Evolutionary conservation across 345 rosid genomes (phyloP), one percentile per base, ranked within the genome.

Genomic region (Acer negundo): DNA sequence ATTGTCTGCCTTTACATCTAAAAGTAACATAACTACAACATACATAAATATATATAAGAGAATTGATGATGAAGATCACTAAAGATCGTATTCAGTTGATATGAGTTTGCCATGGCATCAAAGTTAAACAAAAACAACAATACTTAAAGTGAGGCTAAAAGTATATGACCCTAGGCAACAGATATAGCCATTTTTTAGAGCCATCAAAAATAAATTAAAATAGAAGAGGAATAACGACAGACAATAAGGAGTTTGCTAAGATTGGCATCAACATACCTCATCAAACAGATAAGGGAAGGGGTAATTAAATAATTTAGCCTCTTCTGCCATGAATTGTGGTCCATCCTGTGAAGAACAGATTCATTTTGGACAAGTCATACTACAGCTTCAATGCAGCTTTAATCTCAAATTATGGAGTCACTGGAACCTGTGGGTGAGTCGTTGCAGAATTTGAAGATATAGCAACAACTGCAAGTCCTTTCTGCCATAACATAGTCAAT

Each of bases 401-500:
- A 84, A 65, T 78, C 75, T 80, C 83, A 81, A 87, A 79, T 75
- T 80, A 81, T 58, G 38, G 81, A 80, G 78, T 78, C 31, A 66
- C 19, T 72, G 77, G 79, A 81, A 93, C 97, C 97, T 95, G 98
- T 31, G 98, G 98, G 82, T 92, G 97, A 63, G 97, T 90, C 11
- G 75, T 81, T 2, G 87, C 82, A 79, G 97, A 95, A 73, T 93
- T 95, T 10, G 98, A 92, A 74, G 98, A 95, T 85, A 95, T 89
- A 24, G 95, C 97, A 87, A 89, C 91, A 83, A 90, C 94, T 62
- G 97, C 94, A 58, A 95, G 95, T 80, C 95, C 97, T 85, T 93
- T 92, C 97, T 93, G 92, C 87, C 83, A 8, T 44, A 83, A 55
- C 71, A 73, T 3, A 62, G 17, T 64, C 19, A 67, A 55, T 8